These are phyloP conservation scores for Adiantum capillusveneris DNA, from an alignment of 75 land plant genomes.

Conservation along the genomic window DNA sequence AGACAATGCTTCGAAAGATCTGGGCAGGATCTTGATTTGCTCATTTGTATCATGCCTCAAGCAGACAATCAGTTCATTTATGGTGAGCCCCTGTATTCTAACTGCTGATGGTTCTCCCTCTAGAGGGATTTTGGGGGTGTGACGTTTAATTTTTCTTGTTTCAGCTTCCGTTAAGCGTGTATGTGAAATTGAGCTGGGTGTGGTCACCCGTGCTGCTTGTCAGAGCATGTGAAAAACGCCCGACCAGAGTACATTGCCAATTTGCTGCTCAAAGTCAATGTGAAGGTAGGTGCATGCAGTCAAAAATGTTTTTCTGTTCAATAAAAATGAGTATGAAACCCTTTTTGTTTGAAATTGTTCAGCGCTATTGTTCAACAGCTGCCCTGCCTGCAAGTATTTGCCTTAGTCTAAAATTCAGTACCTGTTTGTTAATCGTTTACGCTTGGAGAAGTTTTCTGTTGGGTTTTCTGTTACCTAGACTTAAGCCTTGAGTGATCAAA, in stretches of 20 bases:
- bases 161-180: slow-evolving; percentile 20
- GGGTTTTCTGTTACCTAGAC: no score
- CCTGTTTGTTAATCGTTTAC: no score
- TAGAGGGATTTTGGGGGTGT: no score
- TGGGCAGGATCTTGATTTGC: slow-evolving; percentile 3
- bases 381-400: no score
- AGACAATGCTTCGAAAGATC: background rate
- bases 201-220: slow-evolving; percentile 18
- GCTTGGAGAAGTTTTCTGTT: no score
- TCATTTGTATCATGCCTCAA: slow-evolving; percentile 19
- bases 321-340: no score
- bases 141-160: background rate
- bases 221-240: slow-evolving; percentile 12
- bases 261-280: slow-evolving; percentile 24
- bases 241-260: slow-evolving; percentile 17
- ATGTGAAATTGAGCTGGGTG: slow-evolving; percentile 20
- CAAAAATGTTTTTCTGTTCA: no score
- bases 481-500: background rate
- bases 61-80: slow-evolving; percentile 13
- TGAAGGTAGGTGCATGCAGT: no score
- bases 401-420: no score
- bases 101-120: background rate
- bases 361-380: no score
- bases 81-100: slow-evolving; percentile 4
- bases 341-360: no score